A percentile compares a stretch with the other conserved stretches of the same genome.
Conservation (phyloP, 2,329 filamentous ascomycete species). For the Hypoxylon sp. region DNA sequence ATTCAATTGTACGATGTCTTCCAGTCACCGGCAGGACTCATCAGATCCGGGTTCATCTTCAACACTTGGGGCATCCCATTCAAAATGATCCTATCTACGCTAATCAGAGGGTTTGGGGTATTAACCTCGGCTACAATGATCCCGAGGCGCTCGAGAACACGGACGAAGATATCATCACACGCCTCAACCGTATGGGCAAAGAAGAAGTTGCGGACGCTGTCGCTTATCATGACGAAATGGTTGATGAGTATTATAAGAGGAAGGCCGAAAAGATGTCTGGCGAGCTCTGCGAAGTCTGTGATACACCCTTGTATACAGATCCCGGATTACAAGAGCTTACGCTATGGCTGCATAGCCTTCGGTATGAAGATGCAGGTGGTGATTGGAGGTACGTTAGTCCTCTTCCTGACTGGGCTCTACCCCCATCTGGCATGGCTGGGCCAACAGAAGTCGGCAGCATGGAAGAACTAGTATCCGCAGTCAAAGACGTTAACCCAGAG, state of each 20-base stretch:
- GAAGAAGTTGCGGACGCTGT: slow-evolving; percentile 91
- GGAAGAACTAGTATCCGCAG: slow-evolving; percentile 70
- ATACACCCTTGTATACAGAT: slow-evolving; percentile 92
- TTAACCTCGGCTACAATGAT: slow-evolving; percentile 77
- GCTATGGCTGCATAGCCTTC: slow-evolving; percentile 91
- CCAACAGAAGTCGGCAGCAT: slow-evolving; percentile 75
- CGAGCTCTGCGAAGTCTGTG: slow-evolving; percentile 81
- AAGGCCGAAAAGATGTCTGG: slow-evolving; percentile 96
- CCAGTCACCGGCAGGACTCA: slow-evolving; percentile 95
- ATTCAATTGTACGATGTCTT: slow-evolving; percentile 94
- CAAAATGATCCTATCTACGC: slow-evolving; percentile 98
- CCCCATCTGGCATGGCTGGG: slow-evolving; percentile 78
- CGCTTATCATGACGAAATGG: slow-evolving; percentile 94
- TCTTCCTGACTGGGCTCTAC: slow-evolving; percentile 87
- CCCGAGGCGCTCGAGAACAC: slow-evolving; percentile 76
- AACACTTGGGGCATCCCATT: slow-evolving; percentile 94
- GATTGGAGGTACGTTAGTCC: slow-evolving; percentile 89
- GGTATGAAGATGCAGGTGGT: slow-evolving; percentile 87
- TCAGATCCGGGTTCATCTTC: slow-evolving; percentile 93
- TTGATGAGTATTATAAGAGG: slow-evolving; percentile 88
- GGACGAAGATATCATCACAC: slow-evolving; percentile 90
- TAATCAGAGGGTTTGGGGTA: slow-evolving; percentile 91
- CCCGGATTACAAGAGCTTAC: slow-evolving; percentile 90
- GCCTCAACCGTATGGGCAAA: slow-evolving; percentile 92
- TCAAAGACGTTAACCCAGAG: slow-evolving; percentile 61